A percentile compares a stretch with the other conserved stretches of the same genome.
These are phyloP conservation scores for Intubia oerlemansii DNA, from an alignment of 2,329 filamentous ascomycete species.

Conservation along the genomic window DNA sequence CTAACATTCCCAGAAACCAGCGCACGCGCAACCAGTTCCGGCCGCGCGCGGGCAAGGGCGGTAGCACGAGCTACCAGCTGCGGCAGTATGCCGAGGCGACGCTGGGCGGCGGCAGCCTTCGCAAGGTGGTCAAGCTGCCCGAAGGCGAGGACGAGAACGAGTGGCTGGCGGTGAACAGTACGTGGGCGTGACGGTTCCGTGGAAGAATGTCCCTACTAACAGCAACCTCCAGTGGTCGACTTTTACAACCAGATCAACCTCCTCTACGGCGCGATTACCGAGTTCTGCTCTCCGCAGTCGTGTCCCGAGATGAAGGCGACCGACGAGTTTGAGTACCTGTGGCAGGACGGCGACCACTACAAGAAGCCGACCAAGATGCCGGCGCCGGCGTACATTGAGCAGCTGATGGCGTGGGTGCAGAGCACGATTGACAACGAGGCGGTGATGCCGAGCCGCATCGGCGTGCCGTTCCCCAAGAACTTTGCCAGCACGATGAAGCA, in stretches of 20 bases:
- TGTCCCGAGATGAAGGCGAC: constrained; percentile 99
- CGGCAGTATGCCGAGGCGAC: constrained; percentile 97
- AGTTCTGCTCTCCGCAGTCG: constrained; percentile 93
- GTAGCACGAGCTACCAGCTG: constrained; percentile 70
- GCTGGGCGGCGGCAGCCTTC: constrained; percentile 77
- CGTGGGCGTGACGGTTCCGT: constrained; percentile 10
- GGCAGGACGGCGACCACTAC: constrained; percentile 89
- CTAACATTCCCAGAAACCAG: constrained; percentile 73
- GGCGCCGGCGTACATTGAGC: constrained; percentile 91
- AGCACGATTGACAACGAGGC: constrained; percentile 87
- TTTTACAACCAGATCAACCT: constrained; percentile 99
- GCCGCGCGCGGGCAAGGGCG: constrained; percentile 71
- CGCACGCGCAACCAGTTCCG: constrained; percentile 82
- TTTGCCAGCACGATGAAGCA: constrained; percentile 79
- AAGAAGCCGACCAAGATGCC: constrained; percentile 96
- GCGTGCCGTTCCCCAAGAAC: constrained; percentile 83
- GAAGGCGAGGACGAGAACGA: constrained; percentile 96
- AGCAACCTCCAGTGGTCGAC: constrained; percentile 59
- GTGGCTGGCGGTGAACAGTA: constrained; percentile 95
- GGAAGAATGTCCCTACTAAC: constrained; percentile 8
- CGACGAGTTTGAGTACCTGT: constrained; percentile 98
- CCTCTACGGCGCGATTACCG: constrained; percentile 93
- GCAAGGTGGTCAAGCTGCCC: constrained; percentile 89
- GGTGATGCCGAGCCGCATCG: constrained; percentile 85
- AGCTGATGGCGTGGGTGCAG: constrained; percentile 94